phyloP scores from a whole-genome alignment of 2,329 filamentous ascomycete species.

The Cadophora luteo-olivacea region DNA sequence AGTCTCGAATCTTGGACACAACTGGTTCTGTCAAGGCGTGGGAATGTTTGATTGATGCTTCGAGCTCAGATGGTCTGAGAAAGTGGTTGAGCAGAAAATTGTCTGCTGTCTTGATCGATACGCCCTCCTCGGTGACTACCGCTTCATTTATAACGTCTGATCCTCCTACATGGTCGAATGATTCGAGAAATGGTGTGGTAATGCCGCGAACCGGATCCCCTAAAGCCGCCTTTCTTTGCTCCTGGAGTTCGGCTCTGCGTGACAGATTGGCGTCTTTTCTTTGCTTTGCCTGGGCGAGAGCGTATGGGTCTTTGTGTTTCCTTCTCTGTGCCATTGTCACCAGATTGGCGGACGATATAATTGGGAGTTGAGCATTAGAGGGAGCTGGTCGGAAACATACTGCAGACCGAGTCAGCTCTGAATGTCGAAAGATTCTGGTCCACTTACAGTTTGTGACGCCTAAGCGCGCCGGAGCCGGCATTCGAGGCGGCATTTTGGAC shows the following conservation, averaged over 20 bases:
- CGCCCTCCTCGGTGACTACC: slow-evolving; percentile 47
- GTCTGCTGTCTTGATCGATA: slow-evolving; percentile 51
- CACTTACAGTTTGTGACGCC: slow-evolving; percentile 65
- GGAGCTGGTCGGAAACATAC: slow-evolving; percentile 66
- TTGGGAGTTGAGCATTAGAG: slow-evolving; percentile 57
- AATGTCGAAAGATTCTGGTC: background rate
- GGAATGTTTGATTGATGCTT: slow-evolving; percentile 70
- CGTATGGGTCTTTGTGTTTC: slow-evolving; percentile 80
- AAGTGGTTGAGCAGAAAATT: slow-evolving; percentile 76
- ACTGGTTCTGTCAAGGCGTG: slow-evolving; percentile 70
- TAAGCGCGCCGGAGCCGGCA: slow-evolving; percentile 65
- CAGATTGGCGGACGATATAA: slow-evolving; percentile 69
- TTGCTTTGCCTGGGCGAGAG: slow-evolving; percentile 79
- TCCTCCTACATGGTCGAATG: slow-evolving; percentile 68
- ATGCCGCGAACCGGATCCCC: slow-evolving; percentile 84
- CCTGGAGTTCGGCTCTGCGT: slow-evolving; percentile 72
- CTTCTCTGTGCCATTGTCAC: slow-evolving; percentile 65
- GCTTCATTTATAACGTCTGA: slow-evolving; percentile 32
- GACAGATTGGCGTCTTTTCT: slow-evolving; percentile 84
- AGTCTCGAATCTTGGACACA: slow-evolving; percentile 43
- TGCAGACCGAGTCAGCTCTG: slow-evolving; percentile 42
- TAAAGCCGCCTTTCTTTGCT: slow-evolving; percentile 66
- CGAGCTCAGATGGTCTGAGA: slow-evolving; percentile 71
- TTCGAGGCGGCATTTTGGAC: slow-evolving; percentile 67
- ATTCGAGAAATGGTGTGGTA: slow-evolving; percentile 82